A percentile compares a stretch with the other conserved stretches of the same genome.
phyloP scores from a whole-genome alignment of 148 eudicot genomes.

The Vaccinium vitisidaea region DNA sequence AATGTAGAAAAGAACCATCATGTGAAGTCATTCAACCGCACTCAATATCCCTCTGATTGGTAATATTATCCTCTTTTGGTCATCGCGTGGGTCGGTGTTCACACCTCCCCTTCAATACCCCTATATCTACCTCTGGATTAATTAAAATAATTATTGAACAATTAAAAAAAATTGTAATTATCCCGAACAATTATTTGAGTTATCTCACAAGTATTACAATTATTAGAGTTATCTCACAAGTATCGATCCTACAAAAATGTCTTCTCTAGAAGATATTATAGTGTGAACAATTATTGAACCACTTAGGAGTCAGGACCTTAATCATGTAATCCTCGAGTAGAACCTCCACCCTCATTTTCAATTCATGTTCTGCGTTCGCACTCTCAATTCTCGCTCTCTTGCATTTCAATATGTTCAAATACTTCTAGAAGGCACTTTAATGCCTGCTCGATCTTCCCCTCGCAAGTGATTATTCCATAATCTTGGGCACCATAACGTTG shows the following conservation, averaged over 20 bases:
- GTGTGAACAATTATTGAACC: no score
- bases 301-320: no score
- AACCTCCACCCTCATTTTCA: no score
- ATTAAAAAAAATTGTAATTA: not conserved
- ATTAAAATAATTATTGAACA: no score
- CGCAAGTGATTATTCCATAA: no score
- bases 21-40: not conserved
- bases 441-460: no score
- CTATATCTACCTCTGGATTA: not conserved
- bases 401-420: no score
- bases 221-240: not conserved
- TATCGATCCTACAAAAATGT: not conserved
- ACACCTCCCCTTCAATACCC: not conserved
- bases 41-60: slow-evolving; percentile 8
- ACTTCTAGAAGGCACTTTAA: no score
- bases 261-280: not conserved
- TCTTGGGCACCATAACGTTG: no score
- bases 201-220: not conserved
- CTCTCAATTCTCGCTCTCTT: no score
- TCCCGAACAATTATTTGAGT: not conserved
- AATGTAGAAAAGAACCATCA: not conserved
- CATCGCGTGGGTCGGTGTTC: slow-evolving; percentile 14
- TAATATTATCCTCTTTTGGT: not conserved
- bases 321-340: no score
- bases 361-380: no score